Percentiles rank a stretch among this genome's conserved stretches.
These are phyloP conservation scores for Afroboletus lepidellus DNA, from an alignment of 1,284 basidiomycete genomes.

Conservation along the genomic window DNA sequence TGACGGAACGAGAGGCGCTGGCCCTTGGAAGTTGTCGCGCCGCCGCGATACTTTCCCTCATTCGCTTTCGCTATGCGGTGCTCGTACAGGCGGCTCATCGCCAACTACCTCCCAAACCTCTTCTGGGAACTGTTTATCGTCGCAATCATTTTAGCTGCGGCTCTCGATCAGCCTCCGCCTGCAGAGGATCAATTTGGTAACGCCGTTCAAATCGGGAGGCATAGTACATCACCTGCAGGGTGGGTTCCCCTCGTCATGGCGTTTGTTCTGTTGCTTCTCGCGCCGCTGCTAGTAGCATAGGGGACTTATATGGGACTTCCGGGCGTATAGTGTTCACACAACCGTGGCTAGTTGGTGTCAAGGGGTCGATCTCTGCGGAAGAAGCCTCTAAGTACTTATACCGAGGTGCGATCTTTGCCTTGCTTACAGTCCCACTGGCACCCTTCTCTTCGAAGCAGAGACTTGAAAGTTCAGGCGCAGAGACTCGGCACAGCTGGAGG, in stretches of 20 bases:
- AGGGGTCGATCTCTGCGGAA: constrained; percentile 22
- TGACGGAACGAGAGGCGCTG: constrained; percentile 20
- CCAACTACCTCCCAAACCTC: constrained; percentile 7
- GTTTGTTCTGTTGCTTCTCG: constrained; percentile 17
- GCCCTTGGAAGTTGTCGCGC: constrained; percentile 31
- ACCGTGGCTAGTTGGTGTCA: constrained; percentile 29
- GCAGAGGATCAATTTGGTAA: background rate
- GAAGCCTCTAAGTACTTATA: background rate
- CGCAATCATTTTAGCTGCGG: no score
- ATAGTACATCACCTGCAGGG: no score
- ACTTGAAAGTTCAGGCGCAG: constrained; percentile 20
- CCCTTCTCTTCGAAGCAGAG: constrained; percentile 9
- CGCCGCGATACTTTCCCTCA: constrained; percentile 22
- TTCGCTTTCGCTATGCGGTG: constrained; percentile 16
- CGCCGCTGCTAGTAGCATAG: constrained; percentile 20
- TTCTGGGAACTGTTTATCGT: constrained; percentile 7
- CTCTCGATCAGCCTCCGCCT: background rate
- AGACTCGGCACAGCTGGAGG: constrained; percentile 12
- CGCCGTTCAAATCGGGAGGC: background rate
- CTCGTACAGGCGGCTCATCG: constrained; percentile 20
- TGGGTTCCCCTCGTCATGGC: constrained; percentile 3
- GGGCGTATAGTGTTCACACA: constrained; percentile 21
- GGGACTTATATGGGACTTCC: constrained; percentile 22
- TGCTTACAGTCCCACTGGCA: constrained; percentile 24
- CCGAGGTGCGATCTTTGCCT: background rate